Percentiles rank a stretch among this genome's conserved stretches.
phyloP scores from a whole-genome alignment of 2,329 filamentous ascomycete genomes.

The Aspergillus candidus region DNA sequence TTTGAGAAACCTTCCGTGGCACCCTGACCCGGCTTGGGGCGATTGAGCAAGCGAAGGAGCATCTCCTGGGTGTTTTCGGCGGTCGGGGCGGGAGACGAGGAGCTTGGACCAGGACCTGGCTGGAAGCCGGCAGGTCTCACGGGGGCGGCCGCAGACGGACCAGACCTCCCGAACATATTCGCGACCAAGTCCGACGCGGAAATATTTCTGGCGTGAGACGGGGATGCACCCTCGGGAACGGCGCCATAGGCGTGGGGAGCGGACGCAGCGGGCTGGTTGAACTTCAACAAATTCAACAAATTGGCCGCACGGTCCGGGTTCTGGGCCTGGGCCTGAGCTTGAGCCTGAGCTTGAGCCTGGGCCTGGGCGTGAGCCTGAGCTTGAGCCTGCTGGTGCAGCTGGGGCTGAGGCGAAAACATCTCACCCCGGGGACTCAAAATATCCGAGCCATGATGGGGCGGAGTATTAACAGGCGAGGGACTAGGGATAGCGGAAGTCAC shows the following conservation, averaged over 20 bases:
- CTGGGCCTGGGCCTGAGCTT: not conserved
- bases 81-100: constrained; percentile 30
- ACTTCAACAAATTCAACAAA: constrained; percentile 60
- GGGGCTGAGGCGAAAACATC: constrained; percentile 36
- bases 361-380: constrained; percentile 3
- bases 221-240: constrained; percentile 15
- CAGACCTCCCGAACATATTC: constrained; percentile 47
- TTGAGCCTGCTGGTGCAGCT: constrained; percentile 32
- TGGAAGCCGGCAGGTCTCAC: constrained; percentile 12
- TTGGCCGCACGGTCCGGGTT: constrained; percentile 49
- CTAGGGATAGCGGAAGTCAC: constrained; percentile 55
- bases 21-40: constrained; percentile 48
- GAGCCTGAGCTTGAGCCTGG: too few relatives aligned
- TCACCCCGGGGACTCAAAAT: constrained; percentile 50
- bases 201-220: constrained; percentile 34
- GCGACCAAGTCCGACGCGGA: constrained; percentile 55
- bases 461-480: constrained; percentile 48
- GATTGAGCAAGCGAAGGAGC: constrained; percentile 77
- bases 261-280: constrained; percentile 45
- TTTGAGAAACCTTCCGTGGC: constrained; percentile 18
- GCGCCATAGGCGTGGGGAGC: constrained; percentile 22
- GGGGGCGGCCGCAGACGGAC: constrained; percentile 22
- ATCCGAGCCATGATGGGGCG: constrained; percentile 52
- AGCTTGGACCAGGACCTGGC: constrained; percentile 18
- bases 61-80: constrained; percentile 73